Evolutionary conservation across 331 rosid genomes (phyloP).

Genomic region (Dryas integrifolia): DNA sequence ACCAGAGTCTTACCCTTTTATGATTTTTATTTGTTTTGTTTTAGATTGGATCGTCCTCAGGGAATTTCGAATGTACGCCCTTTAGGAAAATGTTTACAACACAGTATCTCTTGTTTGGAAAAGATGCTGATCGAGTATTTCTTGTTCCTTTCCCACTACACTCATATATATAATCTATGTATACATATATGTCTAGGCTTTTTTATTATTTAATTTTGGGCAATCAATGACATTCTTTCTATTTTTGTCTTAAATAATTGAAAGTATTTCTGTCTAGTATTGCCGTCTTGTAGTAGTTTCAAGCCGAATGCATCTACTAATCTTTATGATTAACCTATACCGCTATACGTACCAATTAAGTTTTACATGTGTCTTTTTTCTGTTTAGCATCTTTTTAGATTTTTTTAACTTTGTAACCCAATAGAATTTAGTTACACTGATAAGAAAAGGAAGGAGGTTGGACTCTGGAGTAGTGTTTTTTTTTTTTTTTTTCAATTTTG

Average conservation of each 20-base stretch:
- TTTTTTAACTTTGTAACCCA: not conserved
- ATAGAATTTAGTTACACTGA: not conserved
- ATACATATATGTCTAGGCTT: no score
- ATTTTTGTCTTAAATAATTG: conserved; percentile 4
- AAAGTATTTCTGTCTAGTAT: not conserved
- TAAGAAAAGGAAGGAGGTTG: no score
- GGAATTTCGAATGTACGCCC: not conserved
- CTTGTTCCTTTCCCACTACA: not conserved
- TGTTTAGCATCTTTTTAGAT: not conserved
- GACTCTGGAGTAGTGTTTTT: no score
- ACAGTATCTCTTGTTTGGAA: not conserved
- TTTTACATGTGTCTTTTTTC: not conserved
- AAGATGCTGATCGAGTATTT: not conserved
- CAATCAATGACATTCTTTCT: not conserved
- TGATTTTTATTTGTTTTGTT: not conserved
- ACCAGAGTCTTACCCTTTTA: not conserved
- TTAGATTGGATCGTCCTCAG: not conserved
- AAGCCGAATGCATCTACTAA: not conserved
- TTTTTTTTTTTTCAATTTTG: no score
- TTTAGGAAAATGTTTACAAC: not conserved
- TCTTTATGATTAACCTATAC: not conserved
- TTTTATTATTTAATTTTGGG: not conserved
- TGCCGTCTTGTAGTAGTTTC: not conserved
- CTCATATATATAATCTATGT: not conserved
- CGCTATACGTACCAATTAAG: not conserved